Conservation (phyloP, 495 filamentous ascomycete species). For the Hypomontagnella submonticulosa region DNA sequence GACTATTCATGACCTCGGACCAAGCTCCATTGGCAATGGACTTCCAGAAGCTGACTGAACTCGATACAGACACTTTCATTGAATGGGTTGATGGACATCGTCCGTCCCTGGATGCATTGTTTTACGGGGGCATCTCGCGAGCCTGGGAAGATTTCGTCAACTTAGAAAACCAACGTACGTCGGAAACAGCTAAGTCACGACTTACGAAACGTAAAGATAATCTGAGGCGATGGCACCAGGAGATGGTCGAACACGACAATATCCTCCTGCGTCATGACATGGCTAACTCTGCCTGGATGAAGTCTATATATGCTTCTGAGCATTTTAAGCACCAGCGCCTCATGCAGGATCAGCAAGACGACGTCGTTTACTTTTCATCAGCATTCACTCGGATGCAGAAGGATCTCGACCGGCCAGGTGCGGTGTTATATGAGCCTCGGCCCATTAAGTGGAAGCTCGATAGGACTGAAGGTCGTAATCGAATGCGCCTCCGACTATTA, state of each 20-base stretch:
- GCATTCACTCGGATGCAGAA: slow-evolving; percentile 77
- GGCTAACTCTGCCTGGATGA: slow-evolving; percentile 87
- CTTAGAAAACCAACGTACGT: slow-evolving; percentile 79
- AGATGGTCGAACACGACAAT: slow-evolving; percentile 74
- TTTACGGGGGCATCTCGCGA: slow-evolving; percentile 80
- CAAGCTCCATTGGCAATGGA: slow-evolving; percentile 77
- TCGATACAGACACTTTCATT: slow-evolving; percentile 88
- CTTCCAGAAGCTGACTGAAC: slow-evolving; percentile 83
- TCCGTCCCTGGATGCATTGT: slow-evolving; percentile 81
- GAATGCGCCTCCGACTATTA: slow-evolving; percentile 88
- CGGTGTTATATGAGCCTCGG: slow-evolving; percentile 74
- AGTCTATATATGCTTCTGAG: slow-evolving; percentile 92
- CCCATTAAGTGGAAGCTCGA: slow-evolving; percentile 88
- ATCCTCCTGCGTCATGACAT: slow-evolving; percentile 81
- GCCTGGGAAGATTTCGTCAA: slow-evolving; percentile 86
- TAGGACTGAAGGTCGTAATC: slow-evolving; percentile 92
- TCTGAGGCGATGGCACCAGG: slow-evolving; percentile 78
- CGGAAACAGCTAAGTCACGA: slow-evolving; percentile 74
- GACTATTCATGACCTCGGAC: slow-evolving; percentile 72
- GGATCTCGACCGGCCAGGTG: slow-evolving; percentile 79
- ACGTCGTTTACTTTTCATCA: slow-evolving; percentile 75
- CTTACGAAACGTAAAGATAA: slow-evolving; percentile 80
- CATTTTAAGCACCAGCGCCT: slow-evolving; percentile 88
- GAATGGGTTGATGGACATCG: slow-evolving; percentile 87
- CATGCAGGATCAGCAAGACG: slow-evolving; percentile 92